Percentiles rank a stretch among this genome's conserved stretches.
These are phyloP conservation scores for Amanita rimosa DNA, from an alignment of 768 basidiomycete genomes.

Conservation along the genomic window DNA sequence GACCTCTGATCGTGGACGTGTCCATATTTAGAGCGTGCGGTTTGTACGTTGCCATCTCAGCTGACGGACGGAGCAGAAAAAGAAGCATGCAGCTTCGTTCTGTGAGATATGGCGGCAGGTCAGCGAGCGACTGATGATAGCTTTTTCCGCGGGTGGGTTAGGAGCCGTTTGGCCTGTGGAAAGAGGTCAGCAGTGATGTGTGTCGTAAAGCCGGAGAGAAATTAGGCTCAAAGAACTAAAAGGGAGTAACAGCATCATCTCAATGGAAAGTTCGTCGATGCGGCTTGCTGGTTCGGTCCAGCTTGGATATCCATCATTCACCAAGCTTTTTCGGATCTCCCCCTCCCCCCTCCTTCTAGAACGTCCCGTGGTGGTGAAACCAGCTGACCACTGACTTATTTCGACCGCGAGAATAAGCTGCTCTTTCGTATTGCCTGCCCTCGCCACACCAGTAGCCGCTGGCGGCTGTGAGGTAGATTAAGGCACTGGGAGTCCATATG, in stretches of 20 bases:
- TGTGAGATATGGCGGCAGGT: no score
- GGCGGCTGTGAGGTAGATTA: not conserved
- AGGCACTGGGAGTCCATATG: not conserved
- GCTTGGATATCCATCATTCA: not conserved
- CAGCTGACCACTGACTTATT: not conserved
- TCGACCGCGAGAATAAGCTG: not conserved
- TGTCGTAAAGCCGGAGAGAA: not conserved
- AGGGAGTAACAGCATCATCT: not conserved
- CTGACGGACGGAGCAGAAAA: no score
- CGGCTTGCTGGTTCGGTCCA: not conserved
- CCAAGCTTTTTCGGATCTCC: not conserved
- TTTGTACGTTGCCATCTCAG: no score
- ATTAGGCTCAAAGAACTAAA: not conserved
- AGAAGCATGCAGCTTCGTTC: no score
- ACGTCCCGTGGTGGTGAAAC: not conserved
- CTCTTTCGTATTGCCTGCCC: no score
- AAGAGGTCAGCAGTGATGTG: not conserved
- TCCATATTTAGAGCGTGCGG: not conserved
- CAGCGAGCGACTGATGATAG: no score
- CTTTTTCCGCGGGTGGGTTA: no score
- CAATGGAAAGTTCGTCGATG: not conserved
- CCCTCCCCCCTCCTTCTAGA: slow-evolving; percentile 1
- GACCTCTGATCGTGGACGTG: no score
- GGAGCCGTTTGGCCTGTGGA: no score
- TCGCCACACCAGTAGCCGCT: not conserved